phyloP scores from a whole-genome alignment of 2,329 filamentous ascomycete genomes.

The Neofusicoccum parvum region DNA sequence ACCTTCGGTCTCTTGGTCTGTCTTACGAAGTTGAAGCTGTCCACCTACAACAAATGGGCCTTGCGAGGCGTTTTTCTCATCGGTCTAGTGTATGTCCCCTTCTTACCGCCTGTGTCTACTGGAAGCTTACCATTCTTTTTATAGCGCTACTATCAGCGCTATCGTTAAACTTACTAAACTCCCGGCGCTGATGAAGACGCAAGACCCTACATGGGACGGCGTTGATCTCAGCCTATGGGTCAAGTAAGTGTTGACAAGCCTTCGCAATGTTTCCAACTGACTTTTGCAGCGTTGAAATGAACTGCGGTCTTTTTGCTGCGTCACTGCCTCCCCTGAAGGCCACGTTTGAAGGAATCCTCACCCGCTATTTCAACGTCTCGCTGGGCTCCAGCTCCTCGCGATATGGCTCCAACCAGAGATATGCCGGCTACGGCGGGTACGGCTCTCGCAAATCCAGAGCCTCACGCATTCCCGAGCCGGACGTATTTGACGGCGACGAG shows the following conservation, averaged over 20 bases:
- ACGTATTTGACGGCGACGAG: not conserved
- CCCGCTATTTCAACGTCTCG: not conserved
- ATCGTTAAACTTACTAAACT: constrained; percentile 34
- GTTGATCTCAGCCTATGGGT: constrained; percentile 31
- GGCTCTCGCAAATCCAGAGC: not conserved
- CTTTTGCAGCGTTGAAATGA: constrained; percentile 1
- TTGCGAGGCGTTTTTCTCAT: constrained; percentile 32
- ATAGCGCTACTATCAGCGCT: constrained; percentile 30
- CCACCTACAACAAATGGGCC: constrained; percentile 31
- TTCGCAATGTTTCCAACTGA: too few species aligned
- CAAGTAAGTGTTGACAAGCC: not conserved
- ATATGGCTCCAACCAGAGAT: not conserved
- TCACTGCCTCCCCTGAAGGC: not conserved
- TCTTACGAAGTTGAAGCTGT: constrained; percentile 30
- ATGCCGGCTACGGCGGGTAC: not conserved
- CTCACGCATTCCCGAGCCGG: not conserved
- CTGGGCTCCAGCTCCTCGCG: not conserved
- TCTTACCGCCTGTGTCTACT: too few species aligned
- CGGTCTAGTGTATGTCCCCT: constrained; percentile 28
- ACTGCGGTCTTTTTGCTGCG: constrained; percentile 3
- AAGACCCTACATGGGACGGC: constrained; percentile 31
- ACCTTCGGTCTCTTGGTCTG: constrained; percentile 33
- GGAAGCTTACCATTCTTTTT: not conserved
- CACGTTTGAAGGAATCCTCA: not conserved
- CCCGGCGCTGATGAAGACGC: constrained; percentile 26